These are phyloP conservation scores for Parathielavia appendiculata DNA, from an alignment of 495 filamentous ascomycete species.

Conservation along the genomic window DNA sequence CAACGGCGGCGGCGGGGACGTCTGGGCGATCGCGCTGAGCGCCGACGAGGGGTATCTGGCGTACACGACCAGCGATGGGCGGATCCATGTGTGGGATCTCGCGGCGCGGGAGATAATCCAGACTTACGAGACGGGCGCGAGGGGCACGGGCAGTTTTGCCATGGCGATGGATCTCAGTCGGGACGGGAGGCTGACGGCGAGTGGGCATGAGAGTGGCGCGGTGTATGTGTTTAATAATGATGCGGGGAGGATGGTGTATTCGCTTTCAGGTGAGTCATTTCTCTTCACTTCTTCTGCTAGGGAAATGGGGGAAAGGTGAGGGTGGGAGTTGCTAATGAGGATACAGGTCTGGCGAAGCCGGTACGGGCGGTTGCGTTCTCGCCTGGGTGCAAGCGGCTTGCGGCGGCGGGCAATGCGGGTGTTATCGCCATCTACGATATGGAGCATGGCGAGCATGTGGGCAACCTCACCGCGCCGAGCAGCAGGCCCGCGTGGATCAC, in stretches of 20 bases:
- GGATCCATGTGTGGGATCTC: constrained; percentile 84
- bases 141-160: constrained; percentile 61
- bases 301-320: background rate
- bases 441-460: constrained; percentile 84
- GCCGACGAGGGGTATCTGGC: constrained; percentile 77
- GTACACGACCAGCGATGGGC: constrained; percentile 74
- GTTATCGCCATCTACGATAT: constrained; percentile 91
- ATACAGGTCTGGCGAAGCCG: constrained; percentile 72
- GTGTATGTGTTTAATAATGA: constrained; percentile 94
- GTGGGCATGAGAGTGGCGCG: constrained; percentile 87
- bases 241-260: constrained; percentile 78
- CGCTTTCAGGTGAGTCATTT: constrained; percentile 61
- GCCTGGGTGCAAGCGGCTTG: constrained; percentile 74
- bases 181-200: constrained; percentile 81
- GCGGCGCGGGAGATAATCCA: constrained; percentile 45
- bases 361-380: constrained; percentile 82
- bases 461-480: constrained; percentile 60
- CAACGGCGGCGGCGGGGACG: constrained; percentile 54
- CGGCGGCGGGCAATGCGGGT: constrained; percentile 85
- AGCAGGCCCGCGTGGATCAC: constrained; percentile 76
- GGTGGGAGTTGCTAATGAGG: background rate
- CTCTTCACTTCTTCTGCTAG: background rate
- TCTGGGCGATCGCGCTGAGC: constrained; percentile 84
- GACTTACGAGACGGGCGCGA: constrained; percentile 78
- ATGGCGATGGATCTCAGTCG: constrained; percentile 72